Conservation (phyloP, 2,329 filamentous ascomycete species). For the Cladophialophora psammophila region DNA sequence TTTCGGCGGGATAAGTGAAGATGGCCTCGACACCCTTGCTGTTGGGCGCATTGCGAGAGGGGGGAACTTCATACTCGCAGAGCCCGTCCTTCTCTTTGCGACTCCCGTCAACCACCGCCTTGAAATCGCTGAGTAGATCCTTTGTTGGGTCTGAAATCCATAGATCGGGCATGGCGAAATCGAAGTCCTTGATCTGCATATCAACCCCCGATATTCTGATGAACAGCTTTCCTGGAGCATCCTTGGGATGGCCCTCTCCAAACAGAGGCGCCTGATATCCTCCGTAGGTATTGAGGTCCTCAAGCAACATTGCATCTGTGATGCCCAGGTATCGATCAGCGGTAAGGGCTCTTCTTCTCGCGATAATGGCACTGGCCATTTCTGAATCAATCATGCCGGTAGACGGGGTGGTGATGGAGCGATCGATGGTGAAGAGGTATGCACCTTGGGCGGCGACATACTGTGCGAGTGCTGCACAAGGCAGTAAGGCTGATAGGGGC, state of each 20-base stretch:
- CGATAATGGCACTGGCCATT: conserved; percentile 49
- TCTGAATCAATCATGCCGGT: conserved; percentile 41
- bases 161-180: conserved; percentile 37
- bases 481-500: conserved; percentile 22
- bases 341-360: conserved; percentile 59
- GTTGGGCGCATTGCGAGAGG: conserved; percentile 31
- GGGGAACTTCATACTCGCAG: conserved; percentile 40
- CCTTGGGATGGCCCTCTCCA: conserved; percentile 41
- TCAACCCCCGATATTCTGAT: conserved; percentile 42
- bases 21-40: conserved; percentile 38
- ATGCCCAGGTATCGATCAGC: conserved; percentile 52
- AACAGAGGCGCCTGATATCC: conserved; percentile 62
- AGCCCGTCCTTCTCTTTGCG: conserved; percentile 32
- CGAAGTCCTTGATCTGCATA: conserved; percentile 34
- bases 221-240: conserved; percentile 45
- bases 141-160: conserved; percentile 39
- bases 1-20: conserved; percentile 38
- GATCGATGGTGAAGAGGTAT: conserved; percentile 41
- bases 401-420: conserved; percentile 29
- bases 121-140: conserved; percentile 39
- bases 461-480: conserved; percentile 29
- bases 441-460: conserved; percentile 39
- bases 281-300: conserved; percentile 67
- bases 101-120: conserved; percentile 22
- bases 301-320: conserved; percentile 59